These are phyloP conservation scores for Aureobasidium sp. DNA, from an alignment of 2,329 filamentous ascomycete species.

Conservation along the genomic window DNA sequence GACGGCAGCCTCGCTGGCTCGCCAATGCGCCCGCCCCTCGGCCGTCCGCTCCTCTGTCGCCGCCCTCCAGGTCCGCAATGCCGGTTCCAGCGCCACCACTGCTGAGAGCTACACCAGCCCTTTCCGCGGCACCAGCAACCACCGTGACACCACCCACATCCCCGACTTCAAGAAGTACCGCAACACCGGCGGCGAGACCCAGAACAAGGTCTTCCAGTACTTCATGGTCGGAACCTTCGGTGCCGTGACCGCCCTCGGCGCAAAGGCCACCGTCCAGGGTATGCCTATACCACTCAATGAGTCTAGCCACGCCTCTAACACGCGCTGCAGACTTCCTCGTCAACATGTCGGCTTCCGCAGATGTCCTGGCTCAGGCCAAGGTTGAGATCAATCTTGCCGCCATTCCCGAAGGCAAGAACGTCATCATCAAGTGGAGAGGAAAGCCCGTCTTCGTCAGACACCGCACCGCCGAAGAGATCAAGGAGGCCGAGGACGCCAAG, in stretches of 20 bases:
- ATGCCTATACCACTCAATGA: constrained; percentile 32
- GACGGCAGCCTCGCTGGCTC: constrained; percentile 38
- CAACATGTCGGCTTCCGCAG: constrained; percentile 99
- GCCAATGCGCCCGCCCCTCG: constrained; percentile 39
- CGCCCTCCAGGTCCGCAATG: constrained; percentile 33
- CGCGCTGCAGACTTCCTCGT: constrained; percentile 78
- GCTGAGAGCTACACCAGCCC: constrained; percentile 44
- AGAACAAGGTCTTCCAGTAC: constrained; percentile 87
- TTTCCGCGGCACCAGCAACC: constrained; percentile 36
- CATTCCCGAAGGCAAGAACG: constrained; percentile 99
- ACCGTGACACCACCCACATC: constrained; percentile 56
- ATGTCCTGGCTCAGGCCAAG: constrained; percentile 98
- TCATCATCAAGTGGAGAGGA: constrained; percentile 99
- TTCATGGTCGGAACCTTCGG: constrained; percentile 98
- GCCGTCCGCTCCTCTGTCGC: constrained; percentile 37
- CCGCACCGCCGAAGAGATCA: constrained; percentile 86
- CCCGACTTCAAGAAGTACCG: constrained; percentile 86
- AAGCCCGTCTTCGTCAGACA: constrained; percentile 99
- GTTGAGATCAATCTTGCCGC: constrained; percentile 88
- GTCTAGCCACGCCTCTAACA: neutral
- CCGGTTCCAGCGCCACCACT: constrained; percentile 24
- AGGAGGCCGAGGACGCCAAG: constrained; percentile 84
- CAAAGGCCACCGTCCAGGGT: constrained; percentile 98
- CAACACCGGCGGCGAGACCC: constrained; percentile 55
- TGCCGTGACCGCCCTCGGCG: constrained; percentile 81